Base-by-base conservation (phyloP, 805 yeast genomes). In the Wickerhamiella dianesei region DNA sequence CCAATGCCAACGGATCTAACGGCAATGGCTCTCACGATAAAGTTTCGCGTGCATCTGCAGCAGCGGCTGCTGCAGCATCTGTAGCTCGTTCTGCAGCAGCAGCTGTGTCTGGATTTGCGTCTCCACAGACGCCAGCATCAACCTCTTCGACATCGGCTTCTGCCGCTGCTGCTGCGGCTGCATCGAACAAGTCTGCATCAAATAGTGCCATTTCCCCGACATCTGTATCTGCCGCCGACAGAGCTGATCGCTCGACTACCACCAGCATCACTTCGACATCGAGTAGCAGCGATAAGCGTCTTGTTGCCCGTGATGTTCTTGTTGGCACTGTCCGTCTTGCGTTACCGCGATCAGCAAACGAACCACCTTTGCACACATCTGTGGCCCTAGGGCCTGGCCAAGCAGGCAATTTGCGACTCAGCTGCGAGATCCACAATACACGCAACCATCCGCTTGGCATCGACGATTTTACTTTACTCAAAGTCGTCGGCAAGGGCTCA, bases 401-500 rank as follows among this genome's bases (percentile, higher is more conserved):
- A 25, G 51, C 51, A 21, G 60, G 59, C 21, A 25, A 35, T 35
- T 50, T 57, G 35, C 32, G 43, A 37, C 40, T 56, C 21, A 50
- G 50, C 21, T 49, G 54, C 44, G 60, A 57, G 52, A 49, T 51
- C 22, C 59, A 57, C 43, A 49, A 46, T 43, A 56, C 59, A 41
- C 37, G 42, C n/a, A 56, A 56, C 49, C 54, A 80, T 53, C 81
- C 82, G 44, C 69, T 92, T 43, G 72, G 86, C 1, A 86, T 92
- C 54, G 95, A 87, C 48, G 96, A 89, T 60, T 89, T 92, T 66
- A 95, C 87, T 57, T 68, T 92, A 45, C 72, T 92, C 55, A 92
- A 92, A 65, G 98, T 92, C 19, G 86, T 92, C 47, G 98, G 98
- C 35, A 92, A 92, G 63, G 98, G 98, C 5, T 87, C 96, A 8